Base-by-base conservation (phyloP, 2,329 filamentous ascomycete species). In the Alternaria postmessia region DNA sequence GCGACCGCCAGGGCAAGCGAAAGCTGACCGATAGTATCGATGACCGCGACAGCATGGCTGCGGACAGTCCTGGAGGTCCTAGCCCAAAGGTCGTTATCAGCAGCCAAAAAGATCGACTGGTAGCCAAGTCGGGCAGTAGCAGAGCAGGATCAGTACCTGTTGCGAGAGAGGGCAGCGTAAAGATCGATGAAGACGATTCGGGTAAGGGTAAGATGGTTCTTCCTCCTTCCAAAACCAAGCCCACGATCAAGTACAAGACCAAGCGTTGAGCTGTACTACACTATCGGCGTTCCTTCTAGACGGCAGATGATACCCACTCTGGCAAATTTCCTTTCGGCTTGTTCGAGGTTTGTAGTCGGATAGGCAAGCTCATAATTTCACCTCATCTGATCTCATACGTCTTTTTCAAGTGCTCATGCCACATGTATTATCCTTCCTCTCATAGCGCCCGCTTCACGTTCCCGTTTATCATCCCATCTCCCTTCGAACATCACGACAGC, bases 101-200 rank as follows among this genome's bases (percentile, higher is more conserved):
- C 49, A 66, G 60, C 47, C 70, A 72, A 26, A 76, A 77, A 60
- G 73, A 76, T 28, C 62, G 76, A 41, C 65, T 78, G 20, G 77
- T 81, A 63, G 77, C 78, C 55, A 80, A 81, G 68, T 73, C 78
- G 43, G 77, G 78, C 46, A 69, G 74, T 24, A 78, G 76, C 55
- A 69, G 78, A 54, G 77, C 75, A 18, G 80, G 80, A 48, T 82
- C 79, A 42, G 81, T 84, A 34, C 79, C 81, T 14, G 79, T 78
- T 51, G 80, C 74, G 14, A 75, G 83, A 36, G 83, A 85, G 63
- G 72, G 81, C n/a, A 82, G 79, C 48, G 82, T 84, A n/a, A 85
- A 85, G 65, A 76, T 79, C 48, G 82, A 82, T 43, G 79, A 75
- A 42, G 80, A 81, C 28, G 78, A 75, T 46, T 78, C 77, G 64